Base-by-base conservation (phyloP, 352 stramenopile species). In the Phytophthora crassamura region DNA sequence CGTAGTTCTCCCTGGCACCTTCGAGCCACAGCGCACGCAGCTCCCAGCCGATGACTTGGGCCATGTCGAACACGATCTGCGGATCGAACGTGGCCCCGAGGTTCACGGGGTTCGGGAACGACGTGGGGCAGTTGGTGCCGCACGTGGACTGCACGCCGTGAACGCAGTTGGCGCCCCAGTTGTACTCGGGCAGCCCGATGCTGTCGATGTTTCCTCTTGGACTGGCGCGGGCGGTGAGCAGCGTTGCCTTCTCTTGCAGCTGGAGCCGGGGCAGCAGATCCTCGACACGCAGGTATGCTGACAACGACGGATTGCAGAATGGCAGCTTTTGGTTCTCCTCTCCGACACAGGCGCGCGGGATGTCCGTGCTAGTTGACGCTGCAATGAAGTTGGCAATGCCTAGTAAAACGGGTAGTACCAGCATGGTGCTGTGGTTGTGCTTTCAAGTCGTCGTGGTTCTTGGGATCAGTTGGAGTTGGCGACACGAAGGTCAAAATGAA, bases 121-220 rank as follows among this genome's bases (percentile, higher is more conserved):
- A 85, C 33, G 94, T 98, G 12, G 94, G 79, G 62, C 74, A 87
- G 68, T 86, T 66, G 51, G 82, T 71, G 55, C 75, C 71, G 68
- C 77, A 85, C 18, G 88, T 97, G 18, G 84, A 86, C 67, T 88
- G 90, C 42, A 97, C 79, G 41, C 93, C 94, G 54, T 98, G 94
- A 14, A 98, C 84, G 32, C 85, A 95, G 73, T 98, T 96, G 40
- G 84, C 93, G 45, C 93, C 96, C 90, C 91, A 98, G 69, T 97
- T 82, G 82, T 98, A 98, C 56, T 89, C 78, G 9, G 88, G 91
- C 7, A 98, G 49, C 0, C 78, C 86, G 5, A 97, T 75, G n/a
- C 62, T 65, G 42, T 82, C 81, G 55, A 98, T 88, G 46, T 82
- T 86, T 20, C 81, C 83, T 22, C 63, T 60, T 11, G 83, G 80